phyloP scores from a whole-genome alignment of 169 alveolate genomes.

The Besnoitia besnoiti region DNA sequence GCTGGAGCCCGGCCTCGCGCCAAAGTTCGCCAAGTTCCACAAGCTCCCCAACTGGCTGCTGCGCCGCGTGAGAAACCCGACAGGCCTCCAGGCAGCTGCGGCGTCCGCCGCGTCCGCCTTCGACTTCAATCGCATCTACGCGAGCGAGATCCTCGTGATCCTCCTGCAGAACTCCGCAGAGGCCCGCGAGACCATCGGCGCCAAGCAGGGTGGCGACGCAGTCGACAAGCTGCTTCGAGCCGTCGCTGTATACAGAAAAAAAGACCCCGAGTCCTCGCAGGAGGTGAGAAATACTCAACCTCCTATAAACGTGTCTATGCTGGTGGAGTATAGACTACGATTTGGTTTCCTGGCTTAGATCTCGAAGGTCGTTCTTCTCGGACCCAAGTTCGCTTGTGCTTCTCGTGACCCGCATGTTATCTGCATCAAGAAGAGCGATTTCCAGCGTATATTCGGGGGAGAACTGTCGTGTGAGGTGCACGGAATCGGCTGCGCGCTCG shows the following conservation, averaged over 20 bases:
- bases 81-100: not conserved
- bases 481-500: too few relatives aligned
- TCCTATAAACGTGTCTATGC: not conserved
- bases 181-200: conserved; percentile 71
- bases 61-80: conserved; percentile 18
- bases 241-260: conserved; percentile 79
- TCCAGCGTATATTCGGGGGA: too few relatives aligned
- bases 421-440: too few relatives aligned
- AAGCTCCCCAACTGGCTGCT: conserved; percentile 33
- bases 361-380: too few relatives aligned
- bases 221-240: conserved; percentile 80
- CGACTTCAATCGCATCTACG: conserved; percentile 64
- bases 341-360: too few relatives aligned
- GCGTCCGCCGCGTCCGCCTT: not conserved
- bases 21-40: not conserved
- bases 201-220: conserved; percentile 75
- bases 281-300: conserved; percentile 57
- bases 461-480: too few relatives aligned
- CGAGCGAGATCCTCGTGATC: conserved; percentile 78
- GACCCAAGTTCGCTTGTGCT: too few relatives aligned
- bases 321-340: too few relatives aligned
- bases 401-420: too few relatives aligned
- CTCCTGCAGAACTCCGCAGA: conserved; percentile 77
- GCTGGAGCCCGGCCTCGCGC: conserved; percentile 19
- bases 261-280: conserved; percentile 81